Base-by-base conservation (phyloP, 2,329 filamentous ascomycete genomes). In the Botrytis squamosa region DNA sequence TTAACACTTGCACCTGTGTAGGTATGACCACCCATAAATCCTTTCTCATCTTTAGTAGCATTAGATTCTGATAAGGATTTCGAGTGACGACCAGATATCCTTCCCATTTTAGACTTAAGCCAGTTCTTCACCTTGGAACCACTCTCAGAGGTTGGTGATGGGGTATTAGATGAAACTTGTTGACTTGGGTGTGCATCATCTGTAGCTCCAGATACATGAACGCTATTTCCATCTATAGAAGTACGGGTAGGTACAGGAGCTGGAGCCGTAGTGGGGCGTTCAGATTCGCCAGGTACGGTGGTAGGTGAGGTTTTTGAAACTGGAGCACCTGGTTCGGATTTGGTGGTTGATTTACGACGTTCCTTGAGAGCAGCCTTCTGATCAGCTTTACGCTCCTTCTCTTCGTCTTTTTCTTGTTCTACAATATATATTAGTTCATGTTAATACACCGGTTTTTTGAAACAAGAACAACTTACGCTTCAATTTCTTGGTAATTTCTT, bases 11-110 rank as follows among this genome's bases (percentile, higher is more conserved):
- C 81, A 25, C 81, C 84, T 1, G 83, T 84, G 9, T 88, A 81
- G 18, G 85, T 83, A 0, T 84, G 85, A 9, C 88, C 87, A 22
- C 88, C 87, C 22, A 88, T 79, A 75, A 89, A 88, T 38, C 83
- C 81, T 72, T 80, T 82, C 66, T 83, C 73, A 29, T 74, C 70
- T 44, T 75, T 70, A 25, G 7, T 67, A n/a, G n/a, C 36, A 25
- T 42, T 65, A 20, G 72, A 59, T 8, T 70, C 55, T 3, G 76
- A 69, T 6, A 74, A 52, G 49, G 74, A 79, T 62, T 76, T 78
- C n/a, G 65, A 68, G n/a, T 73, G 66, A 25, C 80, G 76, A n/a
- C 83, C 82, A 0, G 84, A 84, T 33, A 52, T 33, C 14, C 33
- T 69, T 38, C 29, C 36, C 75, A 89, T 86, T 9, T 85, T 86